Evolutionary conservation across 768 basidiomycete species (phyloP), one percentile per base, ranked within the genome.

Genomic region (Termitomyces sp.): DNA sequence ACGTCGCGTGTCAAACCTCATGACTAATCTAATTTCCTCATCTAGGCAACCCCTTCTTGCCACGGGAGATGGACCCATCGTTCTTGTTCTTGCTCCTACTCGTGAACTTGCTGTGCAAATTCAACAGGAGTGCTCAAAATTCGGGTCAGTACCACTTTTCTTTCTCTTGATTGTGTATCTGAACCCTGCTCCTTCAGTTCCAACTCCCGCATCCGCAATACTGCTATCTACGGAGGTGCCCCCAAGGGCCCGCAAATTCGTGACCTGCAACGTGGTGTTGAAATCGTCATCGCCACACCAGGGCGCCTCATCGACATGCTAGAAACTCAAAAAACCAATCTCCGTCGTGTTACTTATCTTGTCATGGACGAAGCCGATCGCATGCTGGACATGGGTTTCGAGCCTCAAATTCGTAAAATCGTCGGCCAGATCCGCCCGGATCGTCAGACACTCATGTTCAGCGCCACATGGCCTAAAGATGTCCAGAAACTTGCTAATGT

Each of bases 351-450:
- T 53, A 99, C 97, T 20, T 99, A 98, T 72, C 82, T 99, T 38
- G 97, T 99, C 67, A 91, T 99, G 86, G 97, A 99, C 66, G 97
- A 99, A 73, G 97, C 97, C 42, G 97, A 99, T 77, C 92, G 97
- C 66, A 99, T 99, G 97, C 82, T 99, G 60, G 97, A 99, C 78
- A 99, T 99, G 97, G 97, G 97, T 80, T 99, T 99, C 76, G 97
- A 99, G 75, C 97, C 97, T 50, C 97, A 99, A 71, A 98, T 99
- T 68, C 83, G 95, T 68, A 98, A 98, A 76, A 98, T 99, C 60
- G 91, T 98, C 61, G 79, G 87, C 62, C 97, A 99, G 72, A 95
- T 99, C 66, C 86, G 97, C 38, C 97, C 97, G 40, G 97, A 99
- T 76, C 85, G 97, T 65, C 97, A 99, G 68, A 99, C 97, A 1